These are phyloP conservation scores for Cyberlindnera japonica DNA, from an alignment of 805 yeast genomes.

Conservation along the genomic window DNA sequence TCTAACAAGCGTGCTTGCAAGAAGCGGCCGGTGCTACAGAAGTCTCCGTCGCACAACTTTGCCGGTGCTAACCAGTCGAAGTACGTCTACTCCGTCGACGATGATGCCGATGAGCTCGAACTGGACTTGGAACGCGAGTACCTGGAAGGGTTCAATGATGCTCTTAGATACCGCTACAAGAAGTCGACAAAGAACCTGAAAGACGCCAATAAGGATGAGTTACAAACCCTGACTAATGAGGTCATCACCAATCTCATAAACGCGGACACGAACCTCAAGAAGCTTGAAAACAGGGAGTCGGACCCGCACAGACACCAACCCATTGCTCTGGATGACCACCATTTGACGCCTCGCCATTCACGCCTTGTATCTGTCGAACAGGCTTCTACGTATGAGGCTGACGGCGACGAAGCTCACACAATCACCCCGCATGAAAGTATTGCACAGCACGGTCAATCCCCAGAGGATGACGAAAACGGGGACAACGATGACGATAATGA, in stretches of 20 bases:
- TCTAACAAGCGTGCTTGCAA: slow-evolving; percentile 17
- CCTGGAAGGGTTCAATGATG: slow-evolving; percentile 71
- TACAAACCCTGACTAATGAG: slow-evolving; percentile 16
- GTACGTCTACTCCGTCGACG: slow-evolving; percentile 72
- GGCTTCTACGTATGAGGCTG: slow-evolving; percentile 4
- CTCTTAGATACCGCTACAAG: slow-evolving; percentile 47
- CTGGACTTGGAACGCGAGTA: slow-evolving; percentile 57
- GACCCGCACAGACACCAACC: slow-evolving; percentile 21
- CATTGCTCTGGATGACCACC: slow-evolving; percentile 4
- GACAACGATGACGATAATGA: slow-evolving; percentile 40
- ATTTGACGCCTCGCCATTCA: slow-evolving; percentile 6
- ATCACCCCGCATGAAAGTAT: slow-evolving; percentile 4
- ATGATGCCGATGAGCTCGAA: slow-evolving; percentile 69
- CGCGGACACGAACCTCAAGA: slow-evolving; percentile 25
- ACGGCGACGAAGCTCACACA: slow-evolving; percentile 6
- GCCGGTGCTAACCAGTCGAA: slow-evolving; percentile 18
- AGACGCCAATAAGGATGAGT: slow-evolving; percentile 10
- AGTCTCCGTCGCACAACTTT: slow-evolving; percentile 21
- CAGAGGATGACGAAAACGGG: slow-evolving; percentile 39
- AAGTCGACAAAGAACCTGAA: slow-evolving; percentile 26
- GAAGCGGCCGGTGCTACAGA: slow-evolving; percentile 23
- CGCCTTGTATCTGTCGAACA: slow-evolving; percentile 9
- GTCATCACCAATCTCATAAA: slow-evolving; percentile 21
- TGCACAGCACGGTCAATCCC: background rate
- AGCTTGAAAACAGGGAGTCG: slow-evolving; percentile 24